A percentile compares a stretch with the other conserved stretches of the same genome.
phyloP scores from a whole-genome alignment of 306 rosid genomes.

The Alnus rubra region DNA sequence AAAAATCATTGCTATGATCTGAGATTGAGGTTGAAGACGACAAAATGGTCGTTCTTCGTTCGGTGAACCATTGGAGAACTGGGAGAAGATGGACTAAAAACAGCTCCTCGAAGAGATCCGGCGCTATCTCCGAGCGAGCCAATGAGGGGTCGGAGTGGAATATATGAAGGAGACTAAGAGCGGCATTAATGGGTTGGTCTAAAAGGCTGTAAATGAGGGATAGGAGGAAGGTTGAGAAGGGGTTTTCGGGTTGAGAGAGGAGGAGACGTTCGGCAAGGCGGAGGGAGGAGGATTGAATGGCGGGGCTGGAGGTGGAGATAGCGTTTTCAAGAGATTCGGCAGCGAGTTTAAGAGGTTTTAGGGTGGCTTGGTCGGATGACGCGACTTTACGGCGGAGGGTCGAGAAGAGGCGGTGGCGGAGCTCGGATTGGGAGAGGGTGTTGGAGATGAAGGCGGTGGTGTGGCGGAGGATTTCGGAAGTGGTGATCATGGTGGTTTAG shows the following conservation, averaged over 20 bases:
- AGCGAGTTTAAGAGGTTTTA: slow-evolving; percentile 56
- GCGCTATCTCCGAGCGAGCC: slow-evolving; percentile 69
- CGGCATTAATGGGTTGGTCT: slow-evolving; percentile 43
- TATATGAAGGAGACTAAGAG: slow-evolving; percentile 49
- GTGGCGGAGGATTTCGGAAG: slow-evolving; percentile 56
- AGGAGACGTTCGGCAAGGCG: slow-evolving; percentile 65
- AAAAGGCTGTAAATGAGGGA: slow-evolving; percentile 57
- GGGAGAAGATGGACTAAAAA: slow-evolving; percentile 72
- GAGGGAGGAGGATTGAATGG: slow-evolving; percentile 52
- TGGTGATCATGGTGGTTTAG: slow-evolving; percentile 32
- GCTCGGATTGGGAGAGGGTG: slow-evolving; percentile 44
- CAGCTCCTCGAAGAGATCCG: slow-evolving; percentile 63
- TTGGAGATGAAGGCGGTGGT: slow-evolving; percentile 48
- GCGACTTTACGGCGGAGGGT: slow-evolving; percentile 33
- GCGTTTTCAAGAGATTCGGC: slow-evolving; percentile 60
- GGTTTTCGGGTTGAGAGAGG: slow-evolving; percentile 44
- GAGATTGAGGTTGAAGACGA: slow-evolving; percentile 16
- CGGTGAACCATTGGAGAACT: slow-evolving; percentile 51
- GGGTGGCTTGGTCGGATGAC: slow-evolving; percentile 32
- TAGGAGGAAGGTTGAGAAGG: slow-evolving; percentile 60
- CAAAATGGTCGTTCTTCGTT: slow-evolving; percentile 52
- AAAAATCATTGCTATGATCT: slow-evolving; percentile 27
- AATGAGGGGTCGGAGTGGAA: slow-evolving; percentile 52
- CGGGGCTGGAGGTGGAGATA: slow-evolving; percentile 39
- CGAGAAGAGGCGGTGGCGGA: slow-evolving; percentile 50